Evolutionary conservation across 306 rosid species (phyloP), one percentile per base, ranked within the genome.

Genomic region (Vigna mungo): DNA sequence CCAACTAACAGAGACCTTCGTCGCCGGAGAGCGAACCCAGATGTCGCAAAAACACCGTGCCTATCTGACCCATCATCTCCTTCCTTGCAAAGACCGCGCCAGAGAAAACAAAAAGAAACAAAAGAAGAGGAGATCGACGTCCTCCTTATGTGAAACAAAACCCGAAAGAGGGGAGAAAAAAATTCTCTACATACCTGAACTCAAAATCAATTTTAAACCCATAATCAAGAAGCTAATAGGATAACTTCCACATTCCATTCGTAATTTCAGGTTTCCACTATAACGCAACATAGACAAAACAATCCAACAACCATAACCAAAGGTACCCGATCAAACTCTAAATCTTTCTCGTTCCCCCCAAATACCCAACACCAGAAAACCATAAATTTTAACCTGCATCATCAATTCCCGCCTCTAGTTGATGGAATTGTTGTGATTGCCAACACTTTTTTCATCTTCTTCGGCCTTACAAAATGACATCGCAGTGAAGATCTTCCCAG

Each of bases 401-500:
- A 89, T 77, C 51, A 95, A 92, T 67, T 90, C 80, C 71, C 98
- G 82, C 17, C 85, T 86, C 93, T 77, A 88, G 37, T 78, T 72
- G 74, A 78, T 44, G 1, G 96, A 86, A 61, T 59, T 55, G 82
- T 85, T 89, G 59, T 78, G 54, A 68, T 92, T 86, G 66, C 75
- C 16, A 55, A 34, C n/a, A 44, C 70, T 9, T 16, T 64, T 46
- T 0, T 32, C 83, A 16, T 17, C 85, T 16, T 54, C 82, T 85
- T 25, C 74, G 6, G 21, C 88, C 70, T 91, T 96, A 5, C 72
- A 34, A 84, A 92, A 95, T 61, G 98, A 95, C 96, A 92, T 95
- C 53, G 86, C 48, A 1, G 96, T 90, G 66, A 92, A 90, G 71
- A 95, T 90, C 90, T 92, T 95, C 21, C 73, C 98, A 8, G 96